These are phyloP conservation scores for Fraxinus cuspidata DNA, from an alignment of 257 asterid genomes.

Conservation along the genomic window DNA sequence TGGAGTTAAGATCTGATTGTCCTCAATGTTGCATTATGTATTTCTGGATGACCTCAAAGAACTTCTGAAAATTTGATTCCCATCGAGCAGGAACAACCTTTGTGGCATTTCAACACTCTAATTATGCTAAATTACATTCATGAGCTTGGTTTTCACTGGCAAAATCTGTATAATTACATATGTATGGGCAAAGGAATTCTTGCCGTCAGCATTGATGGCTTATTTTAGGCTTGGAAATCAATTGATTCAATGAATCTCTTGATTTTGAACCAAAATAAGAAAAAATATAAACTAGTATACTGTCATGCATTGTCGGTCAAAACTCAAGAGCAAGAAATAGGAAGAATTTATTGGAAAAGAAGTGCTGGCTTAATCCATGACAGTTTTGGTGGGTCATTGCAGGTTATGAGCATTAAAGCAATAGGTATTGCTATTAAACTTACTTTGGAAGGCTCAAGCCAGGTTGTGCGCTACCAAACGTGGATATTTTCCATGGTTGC, in stretches of 20 bases:
- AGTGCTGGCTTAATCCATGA: slow-evolving; percentile 16
- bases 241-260: not conserved
- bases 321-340: not conserved
- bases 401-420: slow-evolving; percentile 95
- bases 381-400: slow-evolving; percentile 27
- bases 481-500: slow-evolving; percentile 83
- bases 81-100: not conserved
- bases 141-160: not conserved
- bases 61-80: not conserved
- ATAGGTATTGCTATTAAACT: slow-evolving; percentile 83
- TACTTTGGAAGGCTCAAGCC: slow-evolving; percentile 67
- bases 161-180: not conserved
- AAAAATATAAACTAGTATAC: not conserved
- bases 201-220: not conserved
- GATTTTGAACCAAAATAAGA: not conserved
- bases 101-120: not conserved
- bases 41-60: not conserved
- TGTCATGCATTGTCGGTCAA: not conserved
- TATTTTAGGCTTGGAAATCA: not conserved
- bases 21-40: slow-evolving; percentile 10
- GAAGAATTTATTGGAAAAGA: slow-evolving; percentile 6
- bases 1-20: not conserved
- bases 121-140: not conserved
- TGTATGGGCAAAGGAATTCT: not conserved
- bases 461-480: slow-evolving; percentile 60